Conservation (phyloP, 805 yeast genomes). For the Ogataea degrootiae region DNA sequence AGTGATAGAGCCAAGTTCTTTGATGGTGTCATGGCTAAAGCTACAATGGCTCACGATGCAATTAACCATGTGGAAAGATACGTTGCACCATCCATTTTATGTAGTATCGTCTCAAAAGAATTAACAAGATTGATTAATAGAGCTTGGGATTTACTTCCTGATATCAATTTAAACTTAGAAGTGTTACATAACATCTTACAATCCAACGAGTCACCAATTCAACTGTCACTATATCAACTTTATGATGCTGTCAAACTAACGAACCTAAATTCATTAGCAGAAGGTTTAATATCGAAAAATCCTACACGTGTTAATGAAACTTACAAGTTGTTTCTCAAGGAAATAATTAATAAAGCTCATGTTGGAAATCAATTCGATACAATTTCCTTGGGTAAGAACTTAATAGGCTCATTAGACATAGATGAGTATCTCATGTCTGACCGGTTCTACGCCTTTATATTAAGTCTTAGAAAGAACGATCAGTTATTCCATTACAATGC, state of each 20-base stretch:
- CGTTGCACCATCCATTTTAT: conserved; percentile 28
- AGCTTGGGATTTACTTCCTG: conserved; percentile 30
- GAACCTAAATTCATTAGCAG: conserved; percentile 26
- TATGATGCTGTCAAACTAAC: conserved; percentile 31
- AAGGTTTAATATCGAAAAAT: conserved; percentile 18
- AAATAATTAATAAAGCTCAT: conserved; percentile 13
- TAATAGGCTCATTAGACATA: conserved; percentile 19
- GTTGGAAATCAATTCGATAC: conserved; percentile 27
- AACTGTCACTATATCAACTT: conserved; percentile 35
- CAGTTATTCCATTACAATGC: conserved; percentile 29
- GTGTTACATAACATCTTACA: conserved; percentile 31
- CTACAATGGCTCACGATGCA: not conserved
- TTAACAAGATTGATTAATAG: conserved; percentile 22
- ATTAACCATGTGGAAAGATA: conserved; percentile 22
- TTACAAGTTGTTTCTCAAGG: conserved; percentile 21
- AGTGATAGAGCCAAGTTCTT: conserved; percentile 24
- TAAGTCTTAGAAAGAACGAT: conserved; percentile 46
- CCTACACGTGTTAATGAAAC: conserved; percentile 19
- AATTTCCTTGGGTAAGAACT: conserved; percentile 22
- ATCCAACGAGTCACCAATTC: conserved; percentile 36
- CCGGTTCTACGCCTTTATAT: conserved; percentile 39
- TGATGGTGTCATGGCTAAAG: conserved; percentile 24
- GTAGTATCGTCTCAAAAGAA: conserved; percentile 26
- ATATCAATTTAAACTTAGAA: conserved; percentile 31
- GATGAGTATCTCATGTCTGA: conserved; percentile 20